Base-by-base conservation (phyloP, 805 yeast species). In the Metschnikowia koreensis region DNA sequence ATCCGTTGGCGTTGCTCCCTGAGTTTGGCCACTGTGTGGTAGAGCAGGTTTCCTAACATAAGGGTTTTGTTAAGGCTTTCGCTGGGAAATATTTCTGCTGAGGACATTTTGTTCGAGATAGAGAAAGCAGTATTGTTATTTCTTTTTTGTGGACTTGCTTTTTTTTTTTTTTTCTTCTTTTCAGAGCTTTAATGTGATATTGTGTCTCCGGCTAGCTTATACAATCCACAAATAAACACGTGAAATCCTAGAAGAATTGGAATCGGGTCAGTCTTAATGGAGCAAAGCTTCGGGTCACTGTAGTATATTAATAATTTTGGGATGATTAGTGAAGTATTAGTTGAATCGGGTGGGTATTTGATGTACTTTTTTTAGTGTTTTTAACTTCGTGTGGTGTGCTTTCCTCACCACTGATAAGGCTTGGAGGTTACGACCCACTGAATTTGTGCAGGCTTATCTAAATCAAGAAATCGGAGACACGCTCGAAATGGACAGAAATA, bases 51-150 rank as follows among this genome's bases (percentile, higher is more conserved):
- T 6, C 75, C 74, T 22, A 74, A 58, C 31, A 60, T 56, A 27
- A 72, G 54, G 17, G 53, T 44, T 45, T 63, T 60, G 15, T 70
- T 67, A 28, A 74, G 57, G n/a, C 77, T 74, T 47, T 69, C 66
- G 27, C 75, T 74, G 11, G 78, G 78, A 38, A 57, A 34, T 15
- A 59, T 44, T 28, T 51, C 53, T 6, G 53, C 54, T 6, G 60
- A 44, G 5, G 56, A 40, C 60, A 57, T 59, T 31, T 9, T 31
- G 6, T 31, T 31, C 22, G 22, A 22, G 22, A 22, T 3, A 2
- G 22, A 22, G 22, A 22, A 22, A 4, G 2, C 22, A 22, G 22
- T 31, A 3, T 31, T 31, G 2, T 31, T 31, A 2, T 31, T 9
- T 31, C 10, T n/a, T 41, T 29, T 41, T 29, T 6, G 7, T 12